Evolutionary conservation across 768 basidiomycete species (phyloP).

Genomic region (Ramaria sp.): DNA sequence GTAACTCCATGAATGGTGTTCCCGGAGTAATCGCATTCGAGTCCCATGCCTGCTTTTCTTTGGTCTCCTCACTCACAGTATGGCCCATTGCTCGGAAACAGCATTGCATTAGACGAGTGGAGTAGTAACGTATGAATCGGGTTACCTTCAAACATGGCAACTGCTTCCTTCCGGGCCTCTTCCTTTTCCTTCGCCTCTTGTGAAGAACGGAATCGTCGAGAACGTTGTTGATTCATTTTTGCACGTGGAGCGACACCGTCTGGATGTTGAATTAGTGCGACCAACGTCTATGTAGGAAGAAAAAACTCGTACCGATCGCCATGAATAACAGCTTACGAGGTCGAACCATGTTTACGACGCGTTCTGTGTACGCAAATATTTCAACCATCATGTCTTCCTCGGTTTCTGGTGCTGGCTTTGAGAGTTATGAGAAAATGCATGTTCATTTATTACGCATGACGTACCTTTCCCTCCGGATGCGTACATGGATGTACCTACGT

Average conservation of each 20-base stretch:
- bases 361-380: constrained; percentile 92
- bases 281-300: not conserved
- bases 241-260: constrained; percentile 97
- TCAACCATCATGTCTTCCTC: constrained; percentile 99
- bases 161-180: constrained; percentile 70
- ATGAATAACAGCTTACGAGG: constrained; percentile 94
- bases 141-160: constrained; percentile 76
- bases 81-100: constrained; percentile 78
- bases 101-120: not conserved
- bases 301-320: constrained; percentile 72
- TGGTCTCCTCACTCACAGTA: constrained; percentile 60
- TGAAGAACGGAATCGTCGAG: constrained; percentile 87
- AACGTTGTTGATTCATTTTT: constrained; percentile 99
- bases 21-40: constrained; percentile 98
- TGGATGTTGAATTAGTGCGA: constrained; percentile 18
- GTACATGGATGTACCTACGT: constrained; percentile 93
- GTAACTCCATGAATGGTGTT: constrained; percentile 94
- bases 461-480: constrained; percentile 91
- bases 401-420: constrained; percentile 87
- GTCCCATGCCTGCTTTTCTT: constrained; percentile 85
- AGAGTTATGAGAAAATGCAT: not conserved
- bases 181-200: constrained; percentile 95
- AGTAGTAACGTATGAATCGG: not conserved
- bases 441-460: constrained; percentile 12
- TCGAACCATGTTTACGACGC: constrained; percentile 93